Evolutionary conservation across 2,329 filamentous ascomycete genomes (phyloP), one percentile per base, ranked within the genome.

Genomic region (Ramichloridium luteum): DNA sequence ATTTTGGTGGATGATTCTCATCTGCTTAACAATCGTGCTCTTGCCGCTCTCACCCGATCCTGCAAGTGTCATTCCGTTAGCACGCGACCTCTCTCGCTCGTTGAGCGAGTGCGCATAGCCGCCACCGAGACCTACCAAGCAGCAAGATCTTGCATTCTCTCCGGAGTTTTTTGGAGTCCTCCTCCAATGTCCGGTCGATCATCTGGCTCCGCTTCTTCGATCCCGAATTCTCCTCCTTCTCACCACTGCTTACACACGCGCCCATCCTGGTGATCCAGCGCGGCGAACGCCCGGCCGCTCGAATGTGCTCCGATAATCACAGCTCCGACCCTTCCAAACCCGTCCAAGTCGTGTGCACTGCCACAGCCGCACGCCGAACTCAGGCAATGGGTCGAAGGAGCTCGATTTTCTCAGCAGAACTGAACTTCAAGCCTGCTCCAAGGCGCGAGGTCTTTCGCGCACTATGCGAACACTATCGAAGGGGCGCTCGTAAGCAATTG

Each of bases 1-100:
- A 62, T 94, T 93, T 51, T 96, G 80, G 55, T 98, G 90, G 53
- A 98, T 96, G 49, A 98, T 98, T 64, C 96, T 98, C 90, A 98
- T 98, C 68, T 98, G 90, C 62, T 98, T 98, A 47, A 98, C 90
- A 50, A 98, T 96, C 6, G 90, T 98, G 36, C 90, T 96, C 63
- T 98, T 98, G 47, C 90, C 90, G 60, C 88, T 96, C 65, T 98
- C 90, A 45, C 90, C 90, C 44, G 90, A 96, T 45, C 90, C 90
- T 94, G 32, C 30, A 27, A 26, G 30, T 30, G 25, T 23, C n/a
- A n/a, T n/a, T 20, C 17, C 32, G 40, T 47, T 35, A 47, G 43
- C 32, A 37, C 17, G 10, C n/a, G 8, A n/a, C 11, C 4, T 4
- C 20, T 10, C 13, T 22, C n/a, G n/a, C n/a, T n/a, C n/a, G n/a